Conservation (phyloP, 495 filamentous ascomycete species). For the Podospora appendiculata region DNA sequence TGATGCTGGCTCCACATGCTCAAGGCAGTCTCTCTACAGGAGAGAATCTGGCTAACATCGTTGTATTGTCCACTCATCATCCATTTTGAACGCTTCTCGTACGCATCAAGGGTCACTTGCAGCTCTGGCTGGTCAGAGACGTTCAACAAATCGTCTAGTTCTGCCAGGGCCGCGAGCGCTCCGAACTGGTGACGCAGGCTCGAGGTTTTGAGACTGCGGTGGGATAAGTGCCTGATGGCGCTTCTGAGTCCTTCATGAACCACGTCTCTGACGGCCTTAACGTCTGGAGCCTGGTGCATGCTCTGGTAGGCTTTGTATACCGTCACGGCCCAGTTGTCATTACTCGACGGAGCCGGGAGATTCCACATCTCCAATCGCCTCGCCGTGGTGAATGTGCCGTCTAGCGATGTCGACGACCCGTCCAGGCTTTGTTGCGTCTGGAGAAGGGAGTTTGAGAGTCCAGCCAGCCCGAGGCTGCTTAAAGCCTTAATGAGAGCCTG, state of each 20-base stretch:
- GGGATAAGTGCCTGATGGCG: constrained; percentile 51
- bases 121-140: constrained; percentile 51
- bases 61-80: constrained; percentile 69
- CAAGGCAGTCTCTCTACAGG: constrained; percentile 72
- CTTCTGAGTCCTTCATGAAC: constrained; percentile 58
- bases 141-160: constrained; percentile 69
- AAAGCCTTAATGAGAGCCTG: constrained; percentile 54
- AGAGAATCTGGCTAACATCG: constrained; percentile 73
- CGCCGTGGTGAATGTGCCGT: constrained; percentile 72
- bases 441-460: constrained; percentile 64
- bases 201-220: constrained; percentile 47
- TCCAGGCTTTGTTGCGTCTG: constrained; percentile 52
- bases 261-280: constrained; percentile 37
- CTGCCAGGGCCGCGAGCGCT: constrained; percentile 68
- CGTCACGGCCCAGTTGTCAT: constrained; percentile 54
- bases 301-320: constrained; percentile 75
- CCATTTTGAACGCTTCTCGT: constrained; percentile 62
- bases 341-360: constrained; percentile 60
- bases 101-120: constrained; percentile 50
- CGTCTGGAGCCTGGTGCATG: constrained; percentile 58
- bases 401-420: constrained; percentile 47
- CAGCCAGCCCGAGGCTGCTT: constrained; percentile 59
- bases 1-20: constrained; percentile 66
- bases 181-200: constrained; percentile 58
- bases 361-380: constrained; percentile 90